phyloP scores from a whole-genome alignment of 257 asterid genomes.

The Salvia rosmarinus region DNA sequence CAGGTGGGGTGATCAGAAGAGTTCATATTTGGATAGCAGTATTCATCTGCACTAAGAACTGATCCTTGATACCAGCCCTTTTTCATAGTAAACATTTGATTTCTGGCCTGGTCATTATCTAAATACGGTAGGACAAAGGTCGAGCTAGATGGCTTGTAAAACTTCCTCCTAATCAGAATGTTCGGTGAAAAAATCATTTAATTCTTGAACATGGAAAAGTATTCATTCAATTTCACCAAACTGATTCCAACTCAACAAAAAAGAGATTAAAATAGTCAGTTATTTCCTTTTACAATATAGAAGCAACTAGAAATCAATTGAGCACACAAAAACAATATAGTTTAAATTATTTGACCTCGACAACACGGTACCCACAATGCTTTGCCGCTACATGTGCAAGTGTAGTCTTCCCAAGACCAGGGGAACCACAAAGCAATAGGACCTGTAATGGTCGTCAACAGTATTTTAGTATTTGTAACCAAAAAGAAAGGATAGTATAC shows the following conservation, averaged over 20 bases:
- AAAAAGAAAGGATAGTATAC: slow-evolving; percentile 13
- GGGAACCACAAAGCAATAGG: slow-evolving; percentile 96
- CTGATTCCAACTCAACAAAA: slow-evolving; percentile 23
- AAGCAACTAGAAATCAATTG: no score
- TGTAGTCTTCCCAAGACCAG: slow-evolving; percentile 99
- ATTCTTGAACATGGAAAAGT: slow-evolving; percentile 5
- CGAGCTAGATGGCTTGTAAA: slow-evolving; percentile 4
- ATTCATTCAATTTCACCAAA: slow-evolving; percentile 21
- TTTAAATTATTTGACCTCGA: slow-evolving; percentile 64
- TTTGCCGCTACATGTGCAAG: slow-evolving; percentile 98
- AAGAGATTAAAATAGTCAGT: no score
- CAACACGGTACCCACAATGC: slow-evolving; percentile 97
- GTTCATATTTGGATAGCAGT: slow-evolving; percentile 12
- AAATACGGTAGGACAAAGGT: slow-evolving; percentile 2
- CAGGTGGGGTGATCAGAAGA: slow-evolving; percentile 13
- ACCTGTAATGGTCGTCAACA: slow-evolving; percentile 54
- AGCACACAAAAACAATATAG: slow-evolving; percentile 26
- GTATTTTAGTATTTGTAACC: slow-evolving; percentile 27
- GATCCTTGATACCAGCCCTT: slow-evolving; percentile 5
- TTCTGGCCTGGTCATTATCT: slow-evolving; percentile 18
- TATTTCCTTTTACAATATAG: no score
- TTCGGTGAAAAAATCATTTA: slow-evolving; percentile 8
- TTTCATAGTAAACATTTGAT: not conserved
- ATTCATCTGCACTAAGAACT: slow-evolving; percentile 21
- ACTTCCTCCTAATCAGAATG: slow-evolving; percentile 12